Evolutionary conservation across 495 filamentous ascomycete genomes (phyloP).

Genomic region (Aspergillus heteromorphus): DNA sequence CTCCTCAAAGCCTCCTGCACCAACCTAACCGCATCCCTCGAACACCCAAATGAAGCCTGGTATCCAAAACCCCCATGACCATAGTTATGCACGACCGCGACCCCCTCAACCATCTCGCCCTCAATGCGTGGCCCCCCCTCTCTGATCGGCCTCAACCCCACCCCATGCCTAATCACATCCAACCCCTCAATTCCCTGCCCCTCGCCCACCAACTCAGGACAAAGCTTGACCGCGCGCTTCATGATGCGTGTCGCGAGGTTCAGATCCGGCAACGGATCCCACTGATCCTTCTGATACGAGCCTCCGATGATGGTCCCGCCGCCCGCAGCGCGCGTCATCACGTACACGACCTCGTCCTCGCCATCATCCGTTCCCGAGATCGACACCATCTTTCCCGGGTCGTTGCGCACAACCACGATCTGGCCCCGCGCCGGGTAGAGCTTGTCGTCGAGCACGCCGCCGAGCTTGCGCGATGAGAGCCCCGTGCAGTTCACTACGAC

Average conservation of each 20-base stretch:
- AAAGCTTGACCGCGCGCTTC: slow-evolving; percentile 69
- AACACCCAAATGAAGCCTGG: slow-evolving; percentile 82
- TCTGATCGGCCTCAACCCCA: slow-evolving; percentile 77
- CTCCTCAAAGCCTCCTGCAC: slow-evolving; percentile 56
- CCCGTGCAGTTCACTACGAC: slow-evolving; percentile 87
- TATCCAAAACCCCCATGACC: slow-evolving; percentile 93
- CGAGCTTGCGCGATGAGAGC: slow-evolving; percentile 63
- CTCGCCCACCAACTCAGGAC: slow-evolving; percentile 62
- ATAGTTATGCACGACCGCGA: slow-evolving; percentile 88
- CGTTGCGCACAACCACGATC: slow-evolving; percentile 82
- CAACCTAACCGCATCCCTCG: slow-evolving; percentile 60
- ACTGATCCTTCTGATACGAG: slow-evolving; percentile 75
- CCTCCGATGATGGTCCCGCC: slow-evolving; percentile 81
- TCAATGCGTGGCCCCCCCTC: slow-evolving; percentile 75
- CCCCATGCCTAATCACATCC: slow-evolving; percentile 81
- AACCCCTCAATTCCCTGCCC: slow-evolving; percentile 77
- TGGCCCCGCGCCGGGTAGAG: slow-evolving; percentile 81
- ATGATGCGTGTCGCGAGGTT: slow-evolving; percentile 83
- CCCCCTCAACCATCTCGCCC: slow-evolving; percentile 66
- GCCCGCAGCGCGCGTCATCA: slow-evolving; percentile 84
- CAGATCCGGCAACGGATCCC: slow-evolving; percentile 76
- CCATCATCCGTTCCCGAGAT: slow-evolving; percentile 77
- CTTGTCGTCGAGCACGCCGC: slow-evolving; percentile 72
- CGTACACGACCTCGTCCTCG: slow-evolving; percentile 73
- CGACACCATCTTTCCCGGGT: slow-evolving; percentile 61